Base-by-base conservation (phyloP, 2,329 filamentous ascomycete genomes). In the Nemania sp. region DNA sequence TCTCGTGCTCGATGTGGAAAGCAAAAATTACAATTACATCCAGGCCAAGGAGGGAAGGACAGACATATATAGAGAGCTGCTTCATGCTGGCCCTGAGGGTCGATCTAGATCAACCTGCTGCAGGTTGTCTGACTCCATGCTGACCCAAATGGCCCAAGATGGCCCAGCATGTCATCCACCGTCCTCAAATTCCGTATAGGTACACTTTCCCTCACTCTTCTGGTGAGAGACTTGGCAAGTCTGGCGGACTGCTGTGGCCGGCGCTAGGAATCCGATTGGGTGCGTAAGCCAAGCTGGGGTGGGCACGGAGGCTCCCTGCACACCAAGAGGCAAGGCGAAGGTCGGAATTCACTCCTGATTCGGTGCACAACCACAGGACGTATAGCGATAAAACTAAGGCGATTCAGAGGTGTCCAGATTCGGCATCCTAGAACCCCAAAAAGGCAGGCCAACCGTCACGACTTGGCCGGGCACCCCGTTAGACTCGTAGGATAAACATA, bases 101-200 rank as follows among this genome's bases (percentile, higher is more conserved):
- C 18, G 40, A 59, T 40, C 52, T 40, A 47, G 54, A 39, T 57
- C 56, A 21, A 59, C 46, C 43, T 55, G 59, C 46, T 48, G 48
- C 37, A 12, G 43, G 37, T 21, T 55, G 52, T 64, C 51, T 64
- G 62, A 64, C 62, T 64, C 62, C 62, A 64, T 55, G 61, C 56
- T 64, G 62, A 62, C 59, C 48, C 37, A 40, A 13, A 32, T 21
- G 4, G 48, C 21, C 62, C 35, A 52, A 57, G 57, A 29, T 29
- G 25, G 25, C 25, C 25, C 25, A 29, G 25, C 25, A 60, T 59
- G 57, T 59, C 21, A 62, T 46, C 59, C 37, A 34, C 37, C 35
- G 43, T 37, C 42, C 34, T 54, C 53, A 17, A 54, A 45, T 40
- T 55, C 55, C 40, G 37, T 58, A 4, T 15, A 18, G 15, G 29